Conservation (phyloP, 805 yeast species). For the Starmerella powellii region DNA sequence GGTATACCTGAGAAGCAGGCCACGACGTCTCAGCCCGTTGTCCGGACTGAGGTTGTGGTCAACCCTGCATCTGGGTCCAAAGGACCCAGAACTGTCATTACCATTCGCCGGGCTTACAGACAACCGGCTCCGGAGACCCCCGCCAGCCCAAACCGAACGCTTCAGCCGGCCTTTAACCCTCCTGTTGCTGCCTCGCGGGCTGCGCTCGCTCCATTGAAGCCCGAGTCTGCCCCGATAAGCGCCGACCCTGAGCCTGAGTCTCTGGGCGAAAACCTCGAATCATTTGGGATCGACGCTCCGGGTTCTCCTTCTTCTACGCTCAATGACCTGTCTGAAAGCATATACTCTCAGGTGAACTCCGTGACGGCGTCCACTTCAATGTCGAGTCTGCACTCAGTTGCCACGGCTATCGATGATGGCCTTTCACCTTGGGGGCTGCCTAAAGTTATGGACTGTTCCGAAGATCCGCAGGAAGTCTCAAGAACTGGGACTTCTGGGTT, state of each 20-base stretch:
- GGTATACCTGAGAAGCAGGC: neutral
- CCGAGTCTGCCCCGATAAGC: no score
- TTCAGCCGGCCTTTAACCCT: neutral
- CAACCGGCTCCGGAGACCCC: neutral
- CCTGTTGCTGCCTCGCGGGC: neutral
- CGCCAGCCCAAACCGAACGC: neutral
- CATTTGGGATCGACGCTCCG: conserved; percentile 7
- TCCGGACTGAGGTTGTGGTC: neutral
- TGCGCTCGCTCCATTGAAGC: neutral
- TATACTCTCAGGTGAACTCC: no score
- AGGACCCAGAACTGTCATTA: conserved; percentile 4
- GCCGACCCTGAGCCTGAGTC: no score
- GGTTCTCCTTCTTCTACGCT: conserved; percentile 9
- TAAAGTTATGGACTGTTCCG: conserved; percentile 14
- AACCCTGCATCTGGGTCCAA: neutral
- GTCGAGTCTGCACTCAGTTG: neutral
- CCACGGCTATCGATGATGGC: conserved; percentile 23
- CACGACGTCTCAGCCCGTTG: neutral
- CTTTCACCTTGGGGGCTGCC: conserved; percentile 27
- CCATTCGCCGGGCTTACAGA: neutral
- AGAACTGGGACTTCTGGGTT: neutral
- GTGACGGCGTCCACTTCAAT: neutral
- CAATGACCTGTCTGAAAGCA: neutral
- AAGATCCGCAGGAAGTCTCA: conserved; percentile 6
- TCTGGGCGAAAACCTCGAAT: no score